Conservation (phyloP, 345 rosid genomes). For the Bretschneidera sinensis region DNA sequence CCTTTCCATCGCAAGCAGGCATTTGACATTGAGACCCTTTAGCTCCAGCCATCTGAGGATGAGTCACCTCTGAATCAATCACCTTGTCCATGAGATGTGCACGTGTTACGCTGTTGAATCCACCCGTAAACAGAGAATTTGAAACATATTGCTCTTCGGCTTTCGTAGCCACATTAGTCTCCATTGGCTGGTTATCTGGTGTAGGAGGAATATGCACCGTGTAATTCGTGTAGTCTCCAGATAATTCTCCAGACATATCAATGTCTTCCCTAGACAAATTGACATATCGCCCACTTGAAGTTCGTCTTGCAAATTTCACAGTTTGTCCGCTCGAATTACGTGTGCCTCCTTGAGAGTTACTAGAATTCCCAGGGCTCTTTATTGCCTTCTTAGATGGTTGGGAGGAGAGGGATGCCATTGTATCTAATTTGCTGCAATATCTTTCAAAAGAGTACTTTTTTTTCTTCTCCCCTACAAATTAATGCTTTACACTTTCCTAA, state of each 20-base stretch:
- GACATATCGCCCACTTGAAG: conserved; percentile 93
- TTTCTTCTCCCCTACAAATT: no score
- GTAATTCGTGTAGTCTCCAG: conserved; percentile 82
- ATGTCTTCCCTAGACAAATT: conserved; percentile 81
- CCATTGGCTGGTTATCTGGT: conserved; percentile 93
- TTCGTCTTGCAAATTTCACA: conserved; percentile 84
- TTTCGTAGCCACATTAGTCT: conserved; percentile 38
- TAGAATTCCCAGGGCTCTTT: conserved; percentile 45
- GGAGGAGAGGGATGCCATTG: conserved; percentile 52
- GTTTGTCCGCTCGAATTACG: conserved; percentile 44
- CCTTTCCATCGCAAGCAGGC: conserved; percentile 92
- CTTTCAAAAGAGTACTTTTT: not conserved
- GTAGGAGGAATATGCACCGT: conserved; percentile 94
- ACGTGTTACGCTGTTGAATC: conserved; percentile 89
- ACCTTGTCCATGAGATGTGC: conserved; percentile 98
- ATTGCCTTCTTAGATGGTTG: conserved; percentile 63
- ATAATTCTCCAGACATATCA: conserved; percentile 73
- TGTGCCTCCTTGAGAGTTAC: conserved; percentile 16
- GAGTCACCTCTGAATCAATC: conserved; percentile 85
- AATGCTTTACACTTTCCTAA: not conserved
- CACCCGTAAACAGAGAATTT: conserved; percentile 85
- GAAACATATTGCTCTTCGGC: conserved; percentile 93
- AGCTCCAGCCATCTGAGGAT: conserved; percentile 95
- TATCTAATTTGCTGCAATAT: not conserved
- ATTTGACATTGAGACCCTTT: conserved; percentile 78